Evolutionary conservation across 805 yeast species (phyloP).

Genomic region (Metschnikowia baotianmanensis): DNA sequence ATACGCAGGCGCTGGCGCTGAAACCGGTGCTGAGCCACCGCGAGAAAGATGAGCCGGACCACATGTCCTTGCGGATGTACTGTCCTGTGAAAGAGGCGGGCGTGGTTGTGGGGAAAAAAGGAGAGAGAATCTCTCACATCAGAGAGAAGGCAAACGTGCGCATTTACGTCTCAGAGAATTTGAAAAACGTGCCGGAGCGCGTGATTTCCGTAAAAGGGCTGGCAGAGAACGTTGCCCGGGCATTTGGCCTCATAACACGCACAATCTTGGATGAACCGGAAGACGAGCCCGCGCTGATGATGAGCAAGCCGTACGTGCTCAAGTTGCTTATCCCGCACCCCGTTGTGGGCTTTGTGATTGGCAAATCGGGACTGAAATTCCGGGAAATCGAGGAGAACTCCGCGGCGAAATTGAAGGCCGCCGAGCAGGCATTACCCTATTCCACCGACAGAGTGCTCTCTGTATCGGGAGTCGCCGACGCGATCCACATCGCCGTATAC

Average conservation of each 20-base stretch:
- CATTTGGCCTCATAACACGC: conserved; percentile 71
- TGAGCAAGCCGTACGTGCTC: conserved; percentile 54
- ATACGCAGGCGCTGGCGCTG: conserved; percentile 1
- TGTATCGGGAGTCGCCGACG: conserved; percentile 79
- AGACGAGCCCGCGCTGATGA: conserved; percentile 55
- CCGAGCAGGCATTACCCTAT: conserved; percentile 65
- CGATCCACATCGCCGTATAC: conserved; percentile 79
- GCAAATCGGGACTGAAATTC: conserved; percentile 70
- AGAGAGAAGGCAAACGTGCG: conserved; percentile 62
- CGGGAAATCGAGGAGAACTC: conserved; percentile 80
- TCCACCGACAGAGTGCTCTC: conserved; percentile 75
- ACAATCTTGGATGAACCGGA: conserved; percentile 65
- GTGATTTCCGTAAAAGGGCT: conserved; percentile 72
- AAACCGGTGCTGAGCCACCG: conserved; percentile 40
- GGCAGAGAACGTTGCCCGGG: conserved; percentile 75
- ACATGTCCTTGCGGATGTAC: conserved; percentile 68
- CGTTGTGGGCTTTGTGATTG: conserved; percentile 77
- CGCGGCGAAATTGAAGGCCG: conserved; percentile 74
- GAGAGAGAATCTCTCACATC: conserved; percentile 66
- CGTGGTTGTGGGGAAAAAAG: conserved; percentile 72
- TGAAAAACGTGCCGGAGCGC: conserved; percentile 69
- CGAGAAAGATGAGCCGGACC: conserved; percentile 53
- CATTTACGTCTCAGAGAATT: conserved; percentile 70
- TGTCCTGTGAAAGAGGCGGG: conserved; percentile 77
- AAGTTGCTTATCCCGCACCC: conserved; percentile 73